Conservation (phyloP, 163 green algal genomes). For the Prototheca wickerhamii region DNA sequence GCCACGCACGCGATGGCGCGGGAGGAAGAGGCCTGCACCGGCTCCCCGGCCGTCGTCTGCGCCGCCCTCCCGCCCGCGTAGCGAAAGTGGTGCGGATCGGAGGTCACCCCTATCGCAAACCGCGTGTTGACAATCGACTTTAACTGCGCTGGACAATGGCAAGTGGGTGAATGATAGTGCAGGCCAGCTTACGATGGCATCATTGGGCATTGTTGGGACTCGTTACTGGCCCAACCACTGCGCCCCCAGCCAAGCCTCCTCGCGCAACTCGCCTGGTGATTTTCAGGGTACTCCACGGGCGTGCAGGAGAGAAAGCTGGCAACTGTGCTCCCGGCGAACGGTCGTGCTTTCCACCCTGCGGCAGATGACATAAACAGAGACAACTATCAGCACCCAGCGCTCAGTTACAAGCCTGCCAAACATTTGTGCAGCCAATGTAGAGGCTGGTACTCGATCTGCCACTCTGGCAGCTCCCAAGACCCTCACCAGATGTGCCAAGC, state of each 20-base stretch:
- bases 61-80: constrained; percentile 11
- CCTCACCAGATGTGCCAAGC: constrained; percentile 33
- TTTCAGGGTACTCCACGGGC: constrained; percentile 14
- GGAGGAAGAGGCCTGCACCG: constrained; percentile 1
- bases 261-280: constrained; percentile 6
- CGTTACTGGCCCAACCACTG: too few relatives aligned
- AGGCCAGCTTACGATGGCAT: too few relatives aligned
- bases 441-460: too few relatives aligned
- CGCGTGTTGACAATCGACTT: constrained; percentile 34
- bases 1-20: background rate
- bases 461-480: background rate
- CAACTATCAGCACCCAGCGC: too few relatives aligned
- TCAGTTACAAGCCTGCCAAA: too few relatives aligned
- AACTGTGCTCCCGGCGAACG: constrained; percentile 21
- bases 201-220: too few relatives aligned
- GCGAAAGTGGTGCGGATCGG: constrained; percentile 29
- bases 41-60: background rate
- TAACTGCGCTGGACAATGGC: constrained; percentile 14
- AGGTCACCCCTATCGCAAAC: background rate
- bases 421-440: too few relatives aligned
- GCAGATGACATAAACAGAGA: too few relatives aligned
- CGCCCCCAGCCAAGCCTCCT: background rate
- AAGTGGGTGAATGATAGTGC: background rate
- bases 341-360: too few relatives aligned
- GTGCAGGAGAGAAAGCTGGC: constrained; percentile 26